phyloP scores from a whole-genome alignment of 345 rosid species.

The Microthlaspi erraticum region DNA sequence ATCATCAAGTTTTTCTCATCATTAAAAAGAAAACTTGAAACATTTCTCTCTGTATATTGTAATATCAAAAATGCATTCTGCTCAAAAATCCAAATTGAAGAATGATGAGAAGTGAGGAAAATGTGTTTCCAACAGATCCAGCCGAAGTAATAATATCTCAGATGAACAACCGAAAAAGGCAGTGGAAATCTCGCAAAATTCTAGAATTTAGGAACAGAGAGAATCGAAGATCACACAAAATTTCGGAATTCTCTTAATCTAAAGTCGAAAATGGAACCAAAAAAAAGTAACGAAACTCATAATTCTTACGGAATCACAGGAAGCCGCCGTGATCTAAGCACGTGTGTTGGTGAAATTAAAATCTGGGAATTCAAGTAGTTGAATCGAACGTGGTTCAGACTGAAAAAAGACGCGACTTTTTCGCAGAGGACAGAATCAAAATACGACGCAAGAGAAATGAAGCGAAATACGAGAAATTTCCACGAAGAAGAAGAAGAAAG shows the following conservation, averaged over 20 bases:
- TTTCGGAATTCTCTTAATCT: background rate
- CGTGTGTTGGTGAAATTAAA: conserved; percentile 17
- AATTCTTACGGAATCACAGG: conserved; percentile 36
- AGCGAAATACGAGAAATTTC: background rate
- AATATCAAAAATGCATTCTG: conserved; percentile 2
- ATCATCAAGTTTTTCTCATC: background rate
- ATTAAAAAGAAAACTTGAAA: conserved; percentile 9
- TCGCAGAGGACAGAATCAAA: conserved; percentile 2
- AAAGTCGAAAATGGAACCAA: conserved; percentile 1
- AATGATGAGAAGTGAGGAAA: conserved; percentile 1
- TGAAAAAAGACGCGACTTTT: background rate
- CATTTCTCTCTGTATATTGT: background rate
- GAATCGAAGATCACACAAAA: background rate
- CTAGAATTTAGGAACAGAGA: conserved; percentile 7
- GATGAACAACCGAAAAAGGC: background rate
- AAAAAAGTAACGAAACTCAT: background rate
- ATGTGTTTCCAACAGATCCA: conserved; percentile 5
- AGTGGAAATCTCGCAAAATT: background rate
- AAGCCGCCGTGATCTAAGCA: conserved; percentile 2
- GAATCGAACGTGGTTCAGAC: conserved; percentile 1
- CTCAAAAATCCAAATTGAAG: background rate
- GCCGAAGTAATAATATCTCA: background rate
- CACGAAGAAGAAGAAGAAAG: background rate
- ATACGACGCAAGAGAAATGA: background rate
- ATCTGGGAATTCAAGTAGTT: conserved; percentile 23